These are phyloP conservation scores for Ceriops tagal DNA, from an alignment of 345 rosid species.

Conservation along the genomic window DNA sequence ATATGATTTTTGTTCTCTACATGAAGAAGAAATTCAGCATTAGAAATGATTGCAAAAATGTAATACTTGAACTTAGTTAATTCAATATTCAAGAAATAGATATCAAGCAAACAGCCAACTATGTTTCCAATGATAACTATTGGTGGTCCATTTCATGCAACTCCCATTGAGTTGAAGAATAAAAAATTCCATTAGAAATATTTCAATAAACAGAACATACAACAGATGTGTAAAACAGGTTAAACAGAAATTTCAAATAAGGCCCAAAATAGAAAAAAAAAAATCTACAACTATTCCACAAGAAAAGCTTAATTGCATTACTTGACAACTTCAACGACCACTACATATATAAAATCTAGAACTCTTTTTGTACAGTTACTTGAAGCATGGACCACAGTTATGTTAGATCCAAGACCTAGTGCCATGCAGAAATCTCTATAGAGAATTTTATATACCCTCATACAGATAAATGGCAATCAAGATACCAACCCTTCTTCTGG, in stretches of 20 bases:
- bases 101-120: not conserved
- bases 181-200: not conserved
- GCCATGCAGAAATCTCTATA: too few species aligned
- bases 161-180: not conserved
- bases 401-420: too few species aligned
- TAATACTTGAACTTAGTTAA: not conserved
- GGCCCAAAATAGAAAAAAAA: not conserved
- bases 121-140: not conserved
- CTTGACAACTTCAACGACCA: not conserved
- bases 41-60: constrained; percentile 1
- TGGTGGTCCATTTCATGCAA: constrained; percentile 3
- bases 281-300: not conserved
- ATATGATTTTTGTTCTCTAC: constrained; percentile 88
- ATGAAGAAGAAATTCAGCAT: constrained; percentile 21
- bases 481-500: too few species aligned
- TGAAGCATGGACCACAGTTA: too few species aligned
- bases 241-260: not conserved
- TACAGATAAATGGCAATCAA: too few species aligned
- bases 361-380: too few species aligned
- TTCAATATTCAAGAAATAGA: not conserved
- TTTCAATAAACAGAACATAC: not conserved
- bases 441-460: too few species aligned
- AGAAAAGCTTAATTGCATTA: not conserved
- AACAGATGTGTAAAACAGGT: not conserved
- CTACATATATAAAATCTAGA: too few species aligned